Evolutionary conservation across 2,329 filamentous ascomycete species (phyloP).

Genomic region (Xylaria multiplex): DNA sequence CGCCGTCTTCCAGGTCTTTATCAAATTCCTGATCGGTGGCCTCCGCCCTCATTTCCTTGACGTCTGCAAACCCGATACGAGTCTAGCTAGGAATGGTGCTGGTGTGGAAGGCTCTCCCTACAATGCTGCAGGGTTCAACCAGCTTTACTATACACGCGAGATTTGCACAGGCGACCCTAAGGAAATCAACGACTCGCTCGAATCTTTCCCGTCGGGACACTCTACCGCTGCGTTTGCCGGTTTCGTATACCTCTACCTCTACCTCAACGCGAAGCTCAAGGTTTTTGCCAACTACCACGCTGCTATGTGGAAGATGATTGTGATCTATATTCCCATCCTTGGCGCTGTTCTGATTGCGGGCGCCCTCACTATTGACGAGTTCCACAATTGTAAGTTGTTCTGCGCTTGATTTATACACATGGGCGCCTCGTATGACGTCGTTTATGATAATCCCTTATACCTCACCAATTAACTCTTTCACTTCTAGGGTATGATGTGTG

Average conservation of each 20-base stretch:
- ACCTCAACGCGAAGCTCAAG: conserved; percentile 83
- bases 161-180: conserved; percentile 74
- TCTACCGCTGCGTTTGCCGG: conserved; percentile 78
- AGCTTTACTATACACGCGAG: conserved; percentile 74
- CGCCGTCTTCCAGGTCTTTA: conserved; percentile 79
- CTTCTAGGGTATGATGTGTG: conserved; percentile 69
- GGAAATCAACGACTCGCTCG: conserved; percentile 74
- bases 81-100: conserved; percentile 51
- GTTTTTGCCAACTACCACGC: conserved; percentile 78
- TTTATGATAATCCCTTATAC: too few relatives aligned
- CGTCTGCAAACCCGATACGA: conserved; percentile 73
- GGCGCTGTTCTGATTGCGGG: conserved; percentile 75
- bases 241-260: conserved; percentile 75
- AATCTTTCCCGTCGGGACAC: conserved; percentile 79
- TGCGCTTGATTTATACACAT: neutral
- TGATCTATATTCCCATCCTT: conserved; percentile 72
- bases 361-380: conserved; percentile 76
- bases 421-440: neutral
- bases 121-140: conserved; percentile 62
- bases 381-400: conserved; percentile 68
- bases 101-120: conserved; percentile 51
- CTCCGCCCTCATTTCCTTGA: conserved; percentile 76
- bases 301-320: conserved; percentile 77
- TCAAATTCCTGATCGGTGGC: conserved; percentile 80
- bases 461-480: neutral